Percentiles rank a stretch among this genome's conserved stretches.
phyloP scores from a whole-genome alignment of 2,329 filamentous ascomycete species.

The Lachnellula occidentalis region DNA sequence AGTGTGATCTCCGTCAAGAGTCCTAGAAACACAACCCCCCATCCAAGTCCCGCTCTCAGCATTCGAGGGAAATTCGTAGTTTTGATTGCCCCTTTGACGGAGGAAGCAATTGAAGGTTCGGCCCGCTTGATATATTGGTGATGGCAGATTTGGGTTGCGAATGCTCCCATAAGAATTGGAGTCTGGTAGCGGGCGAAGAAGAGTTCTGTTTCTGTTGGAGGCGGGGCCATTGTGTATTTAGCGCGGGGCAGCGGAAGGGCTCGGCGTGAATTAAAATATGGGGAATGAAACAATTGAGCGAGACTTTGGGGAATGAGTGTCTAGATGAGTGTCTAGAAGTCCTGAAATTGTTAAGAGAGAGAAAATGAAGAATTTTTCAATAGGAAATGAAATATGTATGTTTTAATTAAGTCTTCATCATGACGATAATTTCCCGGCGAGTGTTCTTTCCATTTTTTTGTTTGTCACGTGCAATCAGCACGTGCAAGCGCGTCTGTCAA shows the following conservation, averaged over 20 bases:
- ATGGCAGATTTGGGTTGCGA: constrained; percentile 20
- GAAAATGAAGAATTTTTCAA: too few relatives aligned
- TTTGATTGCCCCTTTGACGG: constrained; percentile 2
- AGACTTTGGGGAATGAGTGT: not conserved
- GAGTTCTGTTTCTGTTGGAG: constrained; percentile 15
- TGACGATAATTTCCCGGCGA: too few relatives aligned
- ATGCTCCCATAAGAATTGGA: constrained; percentile 20
- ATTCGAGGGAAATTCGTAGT: constrained; percentile 12
- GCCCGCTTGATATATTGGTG: constrained; percentile 21
- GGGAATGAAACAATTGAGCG: not conserved
- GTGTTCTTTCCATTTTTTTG: too few relatives aligned
- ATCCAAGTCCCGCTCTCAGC: constrained; percentile 23
- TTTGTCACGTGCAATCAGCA: too few relatives aligned
- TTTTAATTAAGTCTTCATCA: too few relatives aligned
- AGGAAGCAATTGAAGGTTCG: constrained; percentile 9
- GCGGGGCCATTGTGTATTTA: constrained; percentile 15
- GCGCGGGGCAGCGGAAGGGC: constrained; percentile 9
- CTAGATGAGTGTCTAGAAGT: not conserved
- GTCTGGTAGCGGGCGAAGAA: constrained; percentile 23
- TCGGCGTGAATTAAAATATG: constrained; percentile 1
- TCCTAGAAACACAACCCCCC: constrained; percentile 22
- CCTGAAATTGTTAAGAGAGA: too few relatives aligned
- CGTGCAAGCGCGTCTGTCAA: too few relatives aligned
- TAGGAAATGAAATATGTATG: too few relatives aligned
- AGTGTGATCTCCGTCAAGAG: constrained; percentile 24